phyloP scores from a whole-genome alignment of 176 grass and related monocot species.

The Triticum dicoccoides region DNA sequence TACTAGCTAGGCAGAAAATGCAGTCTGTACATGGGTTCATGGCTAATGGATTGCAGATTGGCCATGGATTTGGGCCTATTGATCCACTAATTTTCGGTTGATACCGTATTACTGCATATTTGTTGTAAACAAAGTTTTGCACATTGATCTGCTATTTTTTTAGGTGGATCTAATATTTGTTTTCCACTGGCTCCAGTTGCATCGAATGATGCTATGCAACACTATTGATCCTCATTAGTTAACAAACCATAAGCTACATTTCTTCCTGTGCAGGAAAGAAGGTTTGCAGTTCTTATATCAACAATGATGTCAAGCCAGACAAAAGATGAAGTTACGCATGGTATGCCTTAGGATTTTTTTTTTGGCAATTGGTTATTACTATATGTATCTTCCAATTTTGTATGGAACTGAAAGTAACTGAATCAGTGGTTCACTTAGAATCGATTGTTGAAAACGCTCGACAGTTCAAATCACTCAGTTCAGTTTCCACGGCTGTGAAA shows the following conservation, averaged over 20 bases:
- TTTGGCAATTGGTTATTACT: background rate
- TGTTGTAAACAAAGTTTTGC: background rate
- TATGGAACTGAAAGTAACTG: constrained; percentile 8
- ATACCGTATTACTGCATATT: background rate
- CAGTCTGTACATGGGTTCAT: constrained; percentile 2
- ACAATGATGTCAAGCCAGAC: constrained; percentile 94
- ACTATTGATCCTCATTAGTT: background rate
- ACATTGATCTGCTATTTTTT: background rate
- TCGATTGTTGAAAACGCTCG: background rate
- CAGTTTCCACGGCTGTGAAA: background rate
- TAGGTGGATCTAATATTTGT: background rate
- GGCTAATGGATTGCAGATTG: background rate
- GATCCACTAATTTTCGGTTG: background rate
- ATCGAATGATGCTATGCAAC: background rate
- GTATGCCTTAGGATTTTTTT: constrained; percentile 33
- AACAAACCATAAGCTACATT: background rate
- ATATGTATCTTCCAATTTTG: constrained; percentile 5
- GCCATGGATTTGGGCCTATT: background rate
- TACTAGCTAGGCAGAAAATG: background rate
- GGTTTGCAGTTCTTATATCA: constrained; percentile 86
- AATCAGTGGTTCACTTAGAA: background rate
- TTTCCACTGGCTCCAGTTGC: background rate
- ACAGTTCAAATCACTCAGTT: background rate
- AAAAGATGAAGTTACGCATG: constrained; percentile 97
- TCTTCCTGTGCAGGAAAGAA: constrained; percentile 63